Percentiles rank a stretch among this genome's conserved stretches.
These are phyloP conservation scores for Termitomyces eurrhizus DNA, from an alignment of 768 basidiomycete species.

Conservation along the genomic window DNA sequence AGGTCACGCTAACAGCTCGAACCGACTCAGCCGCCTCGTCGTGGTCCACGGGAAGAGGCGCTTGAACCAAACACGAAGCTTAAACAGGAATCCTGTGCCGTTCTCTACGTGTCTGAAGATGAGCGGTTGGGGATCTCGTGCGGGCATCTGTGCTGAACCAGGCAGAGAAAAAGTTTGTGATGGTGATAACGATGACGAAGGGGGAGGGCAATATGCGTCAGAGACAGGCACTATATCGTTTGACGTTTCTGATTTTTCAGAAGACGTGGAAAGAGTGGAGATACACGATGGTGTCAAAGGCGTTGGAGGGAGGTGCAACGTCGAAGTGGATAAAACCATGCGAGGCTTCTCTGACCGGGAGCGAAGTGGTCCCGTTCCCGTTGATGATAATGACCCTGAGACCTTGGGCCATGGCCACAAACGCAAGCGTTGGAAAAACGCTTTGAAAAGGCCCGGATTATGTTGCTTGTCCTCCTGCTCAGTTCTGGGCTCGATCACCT, in stretches of 20 bases:
- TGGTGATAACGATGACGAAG: background rate
- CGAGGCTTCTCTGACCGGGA: background rate
- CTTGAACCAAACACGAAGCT: constrained; percentile 1
- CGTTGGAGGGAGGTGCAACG: background rate
- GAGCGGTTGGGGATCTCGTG: background rate
- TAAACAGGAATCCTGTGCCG: background rate
- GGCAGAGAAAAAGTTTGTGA: background rate
- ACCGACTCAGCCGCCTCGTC: background rate
- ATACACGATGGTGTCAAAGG: background rate
- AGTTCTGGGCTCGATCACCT: background rate
- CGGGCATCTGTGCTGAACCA: background rate
- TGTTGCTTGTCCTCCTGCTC: background rate
- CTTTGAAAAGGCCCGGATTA: background rate
- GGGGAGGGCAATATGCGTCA: too few relatives aligned
- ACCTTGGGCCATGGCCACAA: background rate
- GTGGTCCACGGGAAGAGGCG: background rate
- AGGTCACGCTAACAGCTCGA: background rate
- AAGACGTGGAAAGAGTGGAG: background rate
- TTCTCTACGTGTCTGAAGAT: background rate
- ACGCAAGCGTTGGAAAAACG: background rate
- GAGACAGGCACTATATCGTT: too few relatives aligned
- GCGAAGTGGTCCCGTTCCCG: background rate
- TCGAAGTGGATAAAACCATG: background rate
- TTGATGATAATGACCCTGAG: background rate
- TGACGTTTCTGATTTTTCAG: background rate